Evolutionary conservation across 345 rosid genomes (phyloP).

Genomic region (Euphorbia tirucalli): DNA sequence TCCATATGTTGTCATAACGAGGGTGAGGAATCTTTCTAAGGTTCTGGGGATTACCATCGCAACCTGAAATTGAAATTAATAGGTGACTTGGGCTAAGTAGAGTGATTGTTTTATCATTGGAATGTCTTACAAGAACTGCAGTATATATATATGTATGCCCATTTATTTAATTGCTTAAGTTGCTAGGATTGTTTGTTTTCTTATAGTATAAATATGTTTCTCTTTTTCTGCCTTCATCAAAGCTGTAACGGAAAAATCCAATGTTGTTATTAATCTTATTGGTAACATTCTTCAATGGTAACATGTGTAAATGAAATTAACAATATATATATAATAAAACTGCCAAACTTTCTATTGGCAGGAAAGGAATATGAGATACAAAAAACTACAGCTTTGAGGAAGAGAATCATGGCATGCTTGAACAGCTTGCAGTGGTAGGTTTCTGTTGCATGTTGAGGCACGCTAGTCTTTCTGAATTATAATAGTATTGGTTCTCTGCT

Average conservation of each 20-base stretch:
- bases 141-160: neutral
- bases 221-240: conserved; percentile 51
- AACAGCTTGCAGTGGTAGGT: conserved; percentile 76
- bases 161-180: neutral
- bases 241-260: conserved; percentile 99
- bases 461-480: neutral
- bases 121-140: neutral
- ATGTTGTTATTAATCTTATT: conserved; percentile 91
- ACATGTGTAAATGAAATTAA: neutral
- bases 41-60: conserved; percentile 84
- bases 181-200: neutral
- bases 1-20: too few relatives aligned
- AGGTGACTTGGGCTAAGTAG: conserved; percentile 99
- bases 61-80: conserved; percentile 97
- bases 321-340: neutral
- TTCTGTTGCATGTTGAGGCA: neutral
- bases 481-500: neutral
- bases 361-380: conserved; percentile 93
- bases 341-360: conserved; percentile 26
- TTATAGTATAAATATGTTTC: neutral
- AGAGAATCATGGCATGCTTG: conserved; percentile 76
- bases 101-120: neutral
- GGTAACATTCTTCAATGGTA: conserved; percentile 43
- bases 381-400: conserved; percentile 96
- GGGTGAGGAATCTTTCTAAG: too few relatives aligned